A percentile compares a stretch with the other conserved stretches of the same genome.
Conservation (phyloP, 2,329 filamentous ascomycete genomes). For the Fusarium sp. region DNA sequence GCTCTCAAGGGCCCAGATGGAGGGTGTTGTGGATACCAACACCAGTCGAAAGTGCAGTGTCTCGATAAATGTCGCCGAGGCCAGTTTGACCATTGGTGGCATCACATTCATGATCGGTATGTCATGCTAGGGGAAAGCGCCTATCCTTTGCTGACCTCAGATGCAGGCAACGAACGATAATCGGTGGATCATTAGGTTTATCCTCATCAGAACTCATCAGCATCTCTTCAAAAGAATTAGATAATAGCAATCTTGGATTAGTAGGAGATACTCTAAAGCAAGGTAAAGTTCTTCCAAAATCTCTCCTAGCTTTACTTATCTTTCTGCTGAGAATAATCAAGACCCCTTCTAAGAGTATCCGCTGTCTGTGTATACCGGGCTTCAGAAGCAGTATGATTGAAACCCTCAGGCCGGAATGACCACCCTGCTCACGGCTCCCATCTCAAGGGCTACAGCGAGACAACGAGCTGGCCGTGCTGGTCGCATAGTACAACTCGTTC, state of each 20-base stretch:
- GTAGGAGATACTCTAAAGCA: not conserved
- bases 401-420: conserved; percentile 98
- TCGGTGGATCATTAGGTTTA: not conserved
- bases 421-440: conserved; percentile 90
- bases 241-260: not conserved
- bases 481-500: not conserved
- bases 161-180: not conserved
- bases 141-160: not conserved
- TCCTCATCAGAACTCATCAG: not conserved
- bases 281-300: not conserved
- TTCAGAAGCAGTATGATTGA: conserved; percentile 63
- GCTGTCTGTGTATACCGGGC: not conserved
- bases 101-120: conserved; percentile 75
- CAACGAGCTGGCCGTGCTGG: conserved; percentile 83
- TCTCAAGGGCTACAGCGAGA: conserved; percentile 95
- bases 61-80: conserved; percentile 97
- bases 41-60: conserved; percentile 91
- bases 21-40: conserved; percentile 83
- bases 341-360: not conserved
- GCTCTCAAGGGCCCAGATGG: conserved; percentile 89
- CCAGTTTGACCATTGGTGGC: conserved; percentile 94
- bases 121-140: conserved; percentile 58
- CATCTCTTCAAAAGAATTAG: not conserved
- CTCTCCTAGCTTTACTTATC: not conserved
- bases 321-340: not conserved